Base-by-base conservation (phyloP, 169 alveolate species). In the Eimeria necatrix region DNA sequence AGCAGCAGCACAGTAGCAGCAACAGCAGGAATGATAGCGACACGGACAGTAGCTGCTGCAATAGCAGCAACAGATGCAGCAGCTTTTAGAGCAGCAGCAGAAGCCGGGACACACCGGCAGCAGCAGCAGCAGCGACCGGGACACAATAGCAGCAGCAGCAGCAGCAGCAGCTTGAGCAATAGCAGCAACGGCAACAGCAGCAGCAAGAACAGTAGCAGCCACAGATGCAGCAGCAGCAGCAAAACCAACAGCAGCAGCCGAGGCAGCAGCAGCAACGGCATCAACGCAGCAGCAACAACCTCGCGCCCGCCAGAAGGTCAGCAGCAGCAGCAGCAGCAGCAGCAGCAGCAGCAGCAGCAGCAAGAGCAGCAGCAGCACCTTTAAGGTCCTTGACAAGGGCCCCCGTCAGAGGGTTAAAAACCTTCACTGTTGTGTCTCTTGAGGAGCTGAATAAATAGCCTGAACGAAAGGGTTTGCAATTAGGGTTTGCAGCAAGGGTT, bases 361-460 rank as follows among this genome's bases (percentile, higher is more conserved):
- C 83, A 46, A 22, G 24, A 52, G 81, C 73, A 59, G 71, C 46
- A 85, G 74, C 32, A 12, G 51, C 68, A 24, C 98, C 98, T 81
- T 96, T 97, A 24, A 97, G 91, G 76, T 97, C 97, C 89, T 96
- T 94, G 32, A 97, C 83, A 20, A 97, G 97, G 0, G 96, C 91
- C 6, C 98, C 98, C 4, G 91, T 95, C 64, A 78, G 73, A 6
- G 96, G 83, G 89, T 97, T 94, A 99, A 99, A 99, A 78, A 98
- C 98, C 96, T 98, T 98, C 24, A 99, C 97, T 20, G 99, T 95
- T 60, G 99, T 98, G 95, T 99, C 99, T 89, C 99, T 97, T 32
- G 99, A 98, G 81, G 99, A 98, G 56, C 99, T 97, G 95, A 98
- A 98, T 32, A 99, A 95, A 56, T 96, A 95, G 71, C 97, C 98